Percentiles rank a stretch among this genome's conserved stretches.
Evolutionary conservation across 257 asterid genomes (phyloP).

Genomic region (Solanum clarkiae): DNA sequence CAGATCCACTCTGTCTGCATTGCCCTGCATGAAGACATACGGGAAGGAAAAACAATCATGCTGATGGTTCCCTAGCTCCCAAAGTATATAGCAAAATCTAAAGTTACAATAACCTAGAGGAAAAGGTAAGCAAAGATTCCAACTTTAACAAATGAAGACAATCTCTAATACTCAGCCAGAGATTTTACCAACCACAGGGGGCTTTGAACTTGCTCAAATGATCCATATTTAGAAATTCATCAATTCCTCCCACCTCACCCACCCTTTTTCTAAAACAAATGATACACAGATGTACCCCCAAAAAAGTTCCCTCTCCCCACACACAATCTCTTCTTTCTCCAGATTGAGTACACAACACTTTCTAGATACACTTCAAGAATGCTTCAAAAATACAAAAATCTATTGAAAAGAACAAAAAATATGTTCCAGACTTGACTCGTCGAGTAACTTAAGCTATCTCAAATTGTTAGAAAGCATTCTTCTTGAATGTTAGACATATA

Average conservation of each 20-base stretch:
- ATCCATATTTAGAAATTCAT: not conserved
- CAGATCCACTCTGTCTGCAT: not conserved
- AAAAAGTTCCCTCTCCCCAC: too few relatives aligned
- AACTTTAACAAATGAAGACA: not conserved
- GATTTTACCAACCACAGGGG: not conserved
- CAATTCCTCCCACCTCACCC: not conserved
- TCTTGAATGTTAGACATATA: not conserved
- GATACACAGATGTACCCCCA: not conserved
- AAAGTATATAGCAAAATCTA: not conserved
- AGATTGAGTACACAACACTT: not conserved
- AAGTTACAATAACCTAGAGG: not conserved
- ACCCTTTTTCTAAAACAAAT: not conserved
- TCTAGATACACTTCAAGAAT: not conserved
- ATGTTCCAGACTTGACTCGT: not conserved
- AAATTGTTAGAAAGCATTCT: not conserved
- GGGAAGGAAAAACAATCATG: not conserved
- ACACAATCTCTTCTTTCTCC: not conserved
- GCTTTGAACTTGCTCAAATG: not conserved
- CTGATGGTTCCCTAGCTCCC: not conserved
- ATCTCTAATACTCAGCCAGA: not conserved
- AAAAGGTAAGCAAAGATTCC: not conserved
- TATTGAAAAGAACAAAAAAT: not conserved
- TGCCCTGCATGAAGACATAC: not conserved
- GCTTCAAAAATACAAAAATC: not conserved
- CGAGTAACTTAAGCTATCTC: not conserved